phyloP scores from a whole-genome alignment of 2,329 filamentous ascomycete genomes.

The Colletotrichum sp. region DNA sequence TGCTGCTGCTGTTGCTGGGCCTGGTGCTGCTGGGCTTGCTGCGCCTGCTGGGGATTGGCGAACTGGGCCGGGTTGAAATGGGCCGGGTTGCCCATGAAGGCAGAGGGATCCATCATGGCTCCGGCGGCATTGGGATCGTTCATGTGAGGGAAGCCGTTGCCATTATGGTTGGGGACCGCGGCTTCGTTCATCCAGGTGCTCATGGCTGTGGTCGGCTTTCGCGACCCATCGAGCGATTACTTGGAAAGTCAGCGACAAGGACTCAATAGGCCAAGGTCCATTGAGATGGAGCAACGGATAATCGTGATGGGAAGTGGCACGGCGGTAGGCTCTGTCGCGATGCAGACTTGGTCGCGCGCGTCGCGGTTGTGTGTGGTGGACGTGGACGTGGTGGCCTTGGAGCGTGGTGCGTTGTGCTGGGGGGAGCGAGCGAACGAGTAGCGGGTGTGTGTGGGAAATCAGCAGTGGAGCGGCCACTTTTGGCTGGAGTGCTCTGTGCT shows the following conservation, averaged over 20 bases:
- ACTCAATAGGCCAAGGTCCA: constrained; percentile 43
- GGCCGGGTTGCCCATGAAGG: constrained; percentile 64
- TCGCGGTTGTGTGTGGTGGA: constrained; percentile 24
- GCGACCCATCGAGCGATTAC: constrained; percentile 52
- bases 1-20: constrained; percentile 40
- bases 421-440: constrained; percentile 16
- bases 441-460: constrained; percentile 11
- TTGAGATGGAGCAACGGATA: constrained; percentile 40
- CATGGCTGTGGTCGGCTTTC: constrained; percentile 61
- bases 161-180: constrained; percentile 72
- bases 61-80: constrained; percentile 66
- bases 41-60: constrained; percentile 51
- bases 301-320: constrained; percentile 43
- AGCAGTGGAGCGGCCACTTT: constrained; percentile 19
- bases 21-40: constrained; percentile 24
- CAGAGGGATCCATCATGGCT: constrained; percentile 69
- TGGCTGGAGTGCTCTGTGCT: neutral
- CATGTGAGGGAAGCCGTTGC: constrained; percentile 70
- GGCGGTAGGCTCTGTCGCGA: constrained; percentile 31
- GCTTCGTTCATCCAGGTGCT: constrained; percentile 77
- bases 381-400: constrained; percentile 39
- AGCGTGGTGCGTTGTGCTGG: neutral
- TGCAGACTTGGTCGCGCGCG: constrained; percentile 18
- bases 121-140: constrained; percentile 62
- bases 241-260: constrained; percentile 51